Conservation (phyloP, 352 stramenopile species). For the Phytopythium helicoides region DNA sequence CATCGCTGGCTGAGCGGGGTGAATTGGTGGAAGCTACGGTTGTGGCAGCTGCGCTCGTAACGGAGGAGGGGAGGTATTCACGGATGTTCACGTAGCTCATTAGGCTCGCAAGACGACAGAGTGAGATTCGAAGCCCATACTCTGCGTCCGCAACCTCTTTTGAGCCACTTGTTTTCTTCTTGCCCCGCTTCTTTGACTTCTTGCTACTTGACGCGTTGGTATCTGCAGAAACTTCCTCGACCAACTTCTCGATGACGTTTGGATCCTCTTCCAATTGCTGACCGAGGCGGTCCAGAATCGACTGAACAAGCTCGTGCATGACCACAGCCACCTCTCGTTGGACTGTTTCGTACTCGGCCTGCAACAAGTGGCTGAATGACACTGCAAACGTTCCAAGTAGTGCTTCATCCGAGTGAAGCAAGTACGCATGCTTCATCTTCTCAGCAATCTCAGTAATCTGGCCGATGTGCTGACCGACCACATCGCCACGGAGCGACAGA, state of each 20-base stretch:
- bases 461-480: constrained; percentile 64
- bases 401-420: constrained; percentile 64
- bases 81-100: constrained; percentile 61
- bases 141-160: constrained; percentile 66
- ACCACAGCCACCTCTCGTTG: constrained; percentile 77
- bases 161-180: constrained; percentile 21
- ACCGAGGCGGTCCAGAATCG: constrained; percentile 60
- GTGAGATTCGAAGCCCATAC: constrained; percentile 59
- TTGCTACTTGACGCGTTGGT: constrained; percentile 3
- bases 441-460: constrained; percentile 73
- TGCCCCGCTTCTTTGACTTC: constrained; percentile 23
- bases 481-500: constrained; percentile 51
- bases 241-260: constrained; percentile 23
- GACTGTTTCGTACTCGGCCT: constrained; percentile 72
- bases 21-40: too few species aligned
- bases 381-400: constrained; percentile 64
- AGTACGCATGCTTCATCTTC: constrained; percentile 73
- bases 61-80: constrained; percentile 42
- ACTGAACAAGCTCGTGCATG: constrained; percentile 70
- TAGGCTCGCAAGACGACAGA: constrained; percentile 62
- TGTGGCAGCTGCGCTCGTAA: too few species aligned
- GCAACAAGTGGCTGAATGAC: constrained; percentile 65
- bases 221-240: constrained; percentile 17
- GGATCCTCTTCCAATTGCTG: constrained; percentile 52
- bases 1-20: background rate